Percentiles rank a stretch among this genome's conserved stretches.
Conservation (phyloP, 345 rosid species). For the Bretschneidera sinensis region DNA sequence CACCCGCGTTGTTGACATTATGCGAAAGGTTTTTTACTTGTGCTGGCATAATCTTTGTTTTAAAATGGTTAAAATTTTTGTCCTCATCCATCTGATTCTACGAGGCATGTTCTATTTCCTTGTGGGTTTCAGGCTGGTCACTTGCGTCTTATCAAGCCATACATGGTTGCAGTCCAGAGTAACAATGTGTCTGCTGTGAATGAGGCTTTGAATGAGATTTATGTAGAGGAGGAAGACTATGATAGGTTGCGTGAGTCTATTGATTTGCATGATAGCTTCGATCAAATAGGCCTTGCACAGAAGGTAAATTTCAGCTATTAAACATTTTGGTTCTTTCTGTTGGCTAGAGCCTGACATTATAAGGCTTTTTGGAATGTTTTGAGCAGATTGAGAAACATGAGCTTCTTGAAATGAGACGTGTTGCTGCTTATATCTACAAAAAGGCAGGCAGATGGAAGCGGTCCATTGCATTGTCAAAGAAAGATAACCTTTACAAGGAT, state of each 20-base stretch:
- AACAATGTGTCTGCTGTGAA: conserved; percentile 89
- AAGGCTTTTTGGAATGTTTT: conserved; percentile 14
- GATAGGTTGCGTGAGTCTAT: conserved; percentile 90
- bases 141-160: conserved; percentile 86
- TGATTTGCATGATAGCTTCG: conserved; percentile 88
- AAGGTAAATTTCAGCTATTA: conserved; percentile 40
- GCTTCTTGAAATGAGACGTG: conserved; percentile 99
- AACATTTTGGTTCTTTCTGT: background rate
- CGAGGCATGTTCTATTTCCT: background rate
- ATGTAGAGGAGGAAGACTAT: conserved; percentile 93
- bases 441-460: conserved; percentile 99
- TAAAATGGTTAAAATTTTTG: background rate
- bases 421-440: conserved; percentile 96
- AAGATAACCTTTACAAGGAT: conserved; percentile 85
- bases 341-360: background rate
- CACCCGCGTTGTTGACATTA: conserved; percentile 93
- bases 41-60: conserved; percentile 5
- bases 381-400: conserved; percentile 95
- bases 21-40: conserved; percentile 69
- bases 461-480: conserved; percentile 95
- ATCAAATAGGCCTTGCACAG: conserved; percentile 90
- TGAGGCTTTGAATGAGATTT: conserved; percentile 89
- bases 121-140: conserved; percentile 77
- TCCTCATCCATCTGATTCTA: conserved; percentile 4
- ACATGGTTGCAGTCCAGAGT: conserved; percentile 97